Evolutionary conservation across 1,284 basidiomycete genomes (phyloP).

Genomic region (Puccinia sorghi): DNA sequence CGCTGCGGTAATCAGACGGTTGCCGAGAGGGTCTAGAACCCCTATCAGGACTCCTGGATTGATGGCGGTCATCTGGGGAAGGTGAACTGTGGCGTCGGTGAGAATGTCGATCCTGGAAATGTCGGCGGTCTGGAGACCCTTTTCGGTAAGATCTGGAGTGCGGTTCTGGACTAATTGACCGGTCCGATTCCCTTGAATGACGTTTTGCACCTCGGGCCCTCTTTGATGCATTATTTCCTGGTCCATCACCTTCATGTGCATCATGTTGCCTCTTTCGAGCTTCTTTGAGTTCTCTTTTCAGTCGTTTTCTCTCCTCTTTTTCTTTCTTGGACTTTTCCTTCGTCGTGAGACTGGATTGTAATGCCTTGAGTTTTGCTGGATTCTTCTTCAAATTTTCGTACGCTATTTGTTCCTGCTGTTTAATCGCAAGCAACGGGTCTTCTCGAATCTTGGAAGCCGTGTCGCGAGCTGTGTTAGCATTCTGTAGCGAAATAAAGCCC

Average conservation of each 20-base stretch:
- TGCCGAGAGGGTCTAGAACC: constrained; percentile 5
- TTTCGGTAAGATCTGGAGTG: not conserved
- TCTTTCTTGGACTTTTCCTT: constrained; percentile 28
- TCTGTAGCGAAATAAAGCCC: constrained; percentile 74
- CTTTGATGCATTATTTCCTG: not conserved
- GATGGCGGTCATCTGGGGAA: constrained; percentile 9
- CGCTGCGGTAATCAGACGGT: constrained; percentile 4
- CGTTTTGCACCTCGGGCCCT: not conserved
- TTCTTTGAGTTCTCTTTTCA: constrained; percentile 36
- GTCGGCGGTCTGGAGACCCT: constrained; percentile 9
- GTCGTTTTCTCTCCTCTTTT: constrained; percentile 23
- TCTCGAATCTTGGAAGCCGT: constrained; percentile 90
- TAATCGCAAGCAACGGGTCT: constrained; percentile 92
- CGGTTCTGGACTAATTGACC: not conserved
- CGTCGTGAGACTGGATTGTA: constrained; percentile 10
- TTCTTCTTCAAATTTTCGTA: constrained; percentile 86
- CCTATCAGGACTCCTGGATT: not conserved
- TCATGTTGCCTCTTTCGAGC: constrained; percentile 9
- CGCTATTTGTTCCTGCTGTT: constrained; percentile 93
- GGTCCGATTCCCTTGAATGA: constrained; percentile 18
- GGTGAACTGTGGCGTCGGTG: not conserved
- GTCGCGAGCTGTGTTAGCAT: constrained; percentile 86
- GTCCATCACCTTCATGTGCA: constrained; percentile 19
- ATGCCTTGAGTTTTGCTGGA: constrained; percentile 75
- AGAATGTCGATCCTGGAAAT: not conserved